A percentile compares a stretch with the other conserved stretches of the same genome.
Evolutionary conservation across 352 stramenopile species (phyloP).

Genomic region (Globisporangium uncinulatum): DNA sequence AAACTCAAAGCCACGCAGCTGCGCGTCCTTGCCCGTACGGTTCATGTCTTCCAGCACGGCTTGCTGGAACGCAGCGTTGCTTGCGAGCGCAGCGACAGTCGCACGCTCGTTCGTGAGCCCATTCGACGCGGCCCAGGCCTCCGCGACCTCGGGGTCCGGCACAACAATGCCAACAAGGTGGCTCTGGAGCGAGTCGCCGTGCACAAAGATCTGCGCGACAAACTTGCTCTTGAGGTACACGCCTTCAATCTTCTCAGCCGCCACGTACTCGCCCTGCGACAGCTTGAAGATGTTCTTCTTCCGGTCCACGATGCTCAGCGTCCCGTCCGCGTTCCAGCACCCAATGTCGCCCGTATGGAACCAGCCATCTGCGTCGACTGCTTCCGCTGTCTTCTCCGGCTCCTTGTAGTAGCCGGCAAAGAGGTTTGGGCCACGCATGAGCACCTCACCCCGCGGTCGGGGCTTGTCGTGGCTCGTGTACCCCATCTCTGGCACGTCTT

Average conservation of each 20-base stretch:
- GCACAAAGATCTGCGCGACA: slow-evolving; percentile 94
- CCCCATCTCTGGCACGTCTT: slow-evolving; percentile 96
- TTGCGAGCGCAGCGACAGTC: slow-evolving; percentile 26
- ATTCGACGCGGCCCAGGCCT: slow-evolving; percentile 42
- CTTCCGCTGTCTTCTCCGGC: slow-evolving; percentile 87
- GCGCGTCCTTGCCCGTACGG: slow-evolving; percentile 33
- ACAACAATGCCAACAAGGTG: slow-evolving; percentile 93
- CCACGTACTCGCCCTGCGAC: slow-evolving; percentile 95
- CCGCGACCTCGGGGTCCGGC: slow-evolving; percentile 55
- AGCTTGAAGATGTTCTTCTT: slow-evolving; percentile 96
- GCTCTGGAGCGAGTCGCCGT: slow-evolving; percentile 94
- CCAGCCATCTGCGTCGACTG: slow-evolving; percentile 91
- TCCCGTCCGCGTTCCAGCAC: slow-evolving; percentile 92
- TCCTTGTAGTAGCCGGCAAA: slow-evolving; percentile 96
- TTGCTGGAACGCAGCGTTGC: slow-evolving; percentile 43
- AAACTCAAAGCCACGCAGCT: slow-evolving; percentile 91
- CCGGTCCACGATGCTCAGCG: slow-evolving; percentile 87
- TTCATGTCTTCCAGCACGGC: slow-evolving; percentile 76
- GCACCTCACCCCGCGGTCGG: slow-evolving; percentile 56
- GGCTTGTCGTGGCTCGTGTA: slow-evolving; percentile 88
- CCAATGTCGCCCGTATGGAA: slow-evolving; percentile 98
- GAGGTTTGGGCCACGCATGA: slow-evolving; percentile 71
- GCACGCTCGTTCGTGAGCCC: slow-evolving; percentile 27
- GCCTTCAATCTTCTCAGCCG: slow-evolving; percentile 96
- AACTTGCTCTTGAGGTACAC: slow-evolving; percentile 91